These are phyloP conservation scores for Saccharomyces kudriavzevii DNA, from an alignment of 805 yeast species.

Conservation along the genomic window DNA sequence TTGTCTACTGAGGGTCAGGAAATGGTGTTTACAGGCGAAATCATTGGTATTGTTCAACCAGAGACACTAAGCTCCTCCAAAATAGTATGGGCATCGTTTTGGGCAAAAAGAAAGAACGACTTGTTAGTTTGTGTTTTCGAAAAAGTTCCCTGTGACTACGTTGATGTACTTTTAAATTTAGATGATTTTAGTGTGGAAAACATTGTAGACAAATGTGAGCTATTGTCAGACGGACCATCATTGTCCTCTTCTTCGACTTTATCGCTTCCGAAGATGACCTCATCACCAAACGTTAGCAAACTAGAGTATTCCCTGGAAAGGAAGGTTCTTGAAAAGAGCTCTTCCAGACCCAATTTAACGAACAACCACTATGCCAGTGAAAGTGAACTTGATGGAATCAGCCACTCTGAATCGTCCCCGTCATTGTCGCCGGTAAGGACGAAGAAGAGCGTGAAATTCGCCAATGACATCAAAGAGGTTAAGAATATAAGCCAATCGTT, in stretches of 20 bases:
- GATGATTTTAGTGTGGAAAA: slow-evolving; percentile 23
- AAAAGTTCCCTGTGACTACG: slow-evolving; percentile 68
- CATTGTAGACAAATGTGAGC: slow-evolving; percentile 20
- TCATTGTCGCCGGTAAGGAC: neutral
- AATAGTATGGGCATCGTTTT: slow-evolving; percentile 76
- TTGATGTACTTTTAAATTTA: slow-evolving; percentile 42
- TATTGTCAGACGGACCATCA: slow-evolving; percentile 16
- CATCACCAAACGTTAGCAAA: slow-evolving; percentile 35
- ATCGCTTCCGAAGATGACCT: slow-evolving; percentile 73
- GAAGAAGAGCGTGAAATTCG: slow-evolving; percentile 25
- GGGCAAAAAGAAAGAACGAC: slow-evolving; percentile 75
- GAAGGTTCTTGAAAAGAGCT: neutral
- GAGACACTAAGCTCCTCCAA: slow-evolving; percentile 29
- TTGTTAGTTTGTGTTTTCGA: slow-evolving; percentile 78
- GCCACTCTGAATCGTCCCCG: neutral
- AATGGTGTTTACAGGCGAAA: slow-evolving; percentile 72
- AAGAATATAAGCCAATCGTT: slow-evolving; percentile 23
- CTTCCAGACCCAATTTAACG: neutral
- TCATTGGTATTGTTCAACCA: slow-evolving; percentile 67
- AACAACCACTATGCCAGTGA: neutral
- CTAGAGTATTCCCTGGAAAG: neutral
- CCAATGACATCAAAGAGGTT: slow-evolving; percentile 20
- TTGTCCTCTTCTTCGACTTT: slow-evolving; percentile 38
- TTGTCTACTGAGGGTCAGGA: slow-evolving; percentile 33
- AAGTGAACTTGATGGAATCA: slow-evolving; percentile 1